Evolutionary conservation across 2,329 filamentous ascomycete species (phyloP).

Genomic region (Lomentospora prolificans): DNA sequence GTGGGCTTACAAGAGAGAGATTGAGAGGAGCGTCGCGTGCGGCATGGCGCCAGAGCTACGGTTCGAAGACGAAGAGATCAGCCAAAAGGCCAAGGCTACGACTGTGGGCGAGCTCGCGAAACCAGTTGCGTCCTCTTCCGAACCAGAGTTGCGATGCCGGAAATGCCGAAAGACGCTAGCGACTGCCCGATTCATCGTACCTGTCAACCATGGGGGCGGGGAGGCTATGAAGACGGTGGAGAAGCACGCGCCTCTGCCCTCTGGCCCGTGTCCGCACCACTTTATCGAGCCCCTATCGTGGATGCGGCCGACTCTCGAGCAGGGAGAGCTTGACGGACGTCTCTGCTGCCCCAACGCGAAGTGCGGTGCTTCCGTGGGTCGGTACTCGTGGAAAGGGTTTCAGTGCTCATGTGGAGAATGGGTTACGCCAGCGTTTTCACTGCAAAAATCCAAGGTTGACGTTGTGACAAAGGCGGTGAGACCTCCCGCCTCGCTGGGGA

Average conservation of each 20-base stretch:
- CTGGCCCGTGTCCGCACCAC: slow-evolving; percentile 61
- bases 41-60: slow-evolving; percentile 75
- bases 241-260: slow-evolving; percentile 7
- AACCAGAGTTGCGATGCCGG: slow-evolving; percentile 59
- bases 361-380: slow-evolving; percentile 76
- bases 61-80: slow-evolving; percentile 59
- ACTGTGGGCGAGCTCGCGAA: slow-evolving; percentile 11
- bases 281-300: slow-evolving; percentile 89
- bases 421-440: slow-evolving; percentile 82
- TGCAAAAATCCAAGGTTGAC: slow-evolving; percentile 76
- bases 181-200: slow-evolving; percentile 50
- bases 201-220: slow-evolving; percentile 37
- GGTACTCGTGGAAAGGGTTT: slow-evolving; percentile 95
- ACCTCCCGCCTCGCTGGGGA: slow-evolving; percentile 28
- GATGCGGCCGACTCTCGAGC: slow-evolving; percentile 80
- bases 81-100: slow-evolving; percentile 10
- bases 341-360: slow-evolving; percentile 70
- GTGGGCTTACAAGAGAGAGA: slow-evolving; percentile 46
- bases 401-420: slow-evolving; percentile 84
- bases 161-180: slow-evolving; percentile 68
- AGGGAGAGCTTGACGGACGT: slow-evolving; percentile 73
- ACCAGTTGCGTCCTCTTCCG: slow-evolving; percentile 1
- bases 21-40: slow-evolving; percentile 48
- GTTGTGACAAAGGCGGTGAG: slow-evolving; percentile 35
- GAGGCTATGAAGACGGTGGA: slow-evolving; percentile 1